phyloP scores from a whole-genome alignment of 2,329 filamentous ascomycete species.

The Calonectria hongkongensis region DNA sequence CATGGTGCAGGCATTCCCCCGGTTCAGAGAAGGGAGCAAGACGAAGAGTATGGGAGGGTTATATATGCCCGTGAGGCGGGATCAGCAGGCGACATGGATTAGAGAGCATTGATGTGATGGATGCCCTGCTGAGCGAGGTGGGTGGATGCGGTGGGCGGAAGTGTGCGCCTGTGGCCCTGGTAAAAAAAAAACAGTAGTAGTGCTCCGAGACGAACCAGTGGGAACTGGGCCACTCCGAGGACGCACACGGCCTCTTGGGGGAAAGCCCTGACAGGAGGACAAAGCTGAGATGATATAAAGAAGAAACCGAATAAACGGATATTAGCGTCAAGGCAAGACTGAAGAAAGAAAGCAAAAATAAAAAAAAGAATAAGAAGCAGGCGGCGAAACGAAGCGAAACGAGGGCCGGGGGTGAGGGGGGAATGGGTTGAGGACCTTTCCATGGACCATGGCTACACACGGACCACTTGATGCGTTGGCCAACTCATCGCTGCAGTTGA shows the following conservation, averaged over 20 bases:
- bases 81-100: slow-evolving; percentile 32
- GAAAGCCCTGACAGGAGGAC: not conserved
- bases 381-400: slow-evolving; percentile 42
- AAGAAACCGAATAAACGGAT: slow-evolving; percentile 25
- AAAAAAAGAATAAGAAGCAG: slow-evolving; percentile 34
- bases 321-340: slow-evolving; percentile 12
- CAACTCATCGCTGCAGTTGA: slow-evolving; percentile 67
- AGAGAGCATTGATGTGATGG: slow-evolving; percentile 32
- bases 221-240: slow-evolving; percentile 22
- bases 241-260: not conserved
- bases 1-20: slow-evolving; percentile 31
- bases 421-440: slow-evolving; percentile 54
- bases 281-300: slow-evolving; percentile 22
- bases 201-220: slow-evolving; percentile 23
- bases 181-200: slow-evolving; percentile 19
- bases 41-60: slow-evolving; percentile 32
- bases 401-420: slow-evolving; percentile 44
- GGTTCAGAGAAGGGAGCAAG: slow-evolving; percentile 15
- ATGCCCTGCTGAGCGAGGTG: slow-evolving; percentile 32
- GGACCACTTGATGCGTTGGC: slow-evolving; percentile 66
- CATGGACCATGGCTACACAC: slow-evolving; percentile 61
- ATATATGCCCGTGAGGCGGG: slow-evolving; percentile 38
- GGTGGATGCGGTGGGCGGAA: slow-evolving; percentile 33
- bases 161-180: slow-evolving; percentile 25
- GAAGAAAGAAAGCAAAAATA: slow-evolving; percentile 22